Percentiles rank a stretch among this genome's conserved stretches.
Conservation (phyloP, 345 rosid genomes). For the Excoecaria agallocha region DNA sequence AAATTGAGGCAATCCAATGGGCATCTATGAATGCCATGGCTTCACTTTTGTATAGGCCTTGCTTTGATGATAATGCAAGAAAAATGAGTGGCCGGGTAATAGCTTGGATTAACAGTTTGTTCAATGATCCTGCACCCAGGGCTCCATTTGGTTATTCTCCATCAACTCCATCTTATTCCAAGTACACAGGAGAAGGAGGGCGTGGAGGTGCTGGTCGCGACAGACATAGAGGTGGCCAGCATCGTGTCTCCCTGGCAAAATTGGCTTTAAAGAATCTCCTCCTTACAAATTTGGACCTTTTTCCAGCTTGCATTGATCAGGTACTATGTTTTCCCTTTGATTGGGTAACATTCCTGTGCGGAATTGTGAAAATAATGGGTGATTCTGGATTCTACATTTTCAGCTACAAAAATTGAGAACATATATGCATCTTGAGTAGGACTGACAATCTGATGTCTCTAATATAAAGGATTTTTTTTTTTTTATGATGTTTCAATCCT, state of each 20-base stretch:
- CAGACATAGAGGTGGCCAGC: slow-evolving; percentile 81
- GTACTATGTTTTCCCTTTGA: slow-evolving; percentile 39
- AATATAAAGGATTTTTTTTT: background rate
- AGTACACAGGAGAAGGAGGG: slow-evolving; percentile 74
- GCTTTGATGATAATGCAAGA: slow-evolving; percentile 98
- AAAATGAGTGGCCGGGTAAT: slow-evolving; percentile 97
- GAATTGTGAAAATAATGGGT: slow-evolving; percentile 10
- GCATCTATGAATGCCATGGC: slow-evolving; percentile 98
- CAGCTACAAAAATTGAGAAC: background rate
- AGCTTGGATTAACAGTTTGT: slow-evolving; percentile 94
- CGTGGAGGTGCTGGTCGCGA: slow-evolving; percentile 86
- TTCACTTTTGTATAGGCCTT: slow-evolving; percentile 89
- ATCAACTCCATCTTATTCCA: slow-evolving; percentile 92
- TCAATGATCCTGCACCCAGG: slow-evolving; percentile 92
- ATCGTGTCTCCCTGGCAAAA: slow-evolving; percentile 87
- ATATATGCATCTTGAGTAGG: background rate
- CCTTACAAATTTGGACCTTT: slow-evolving; percentile 90
- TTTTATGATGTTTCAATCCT: background rate
- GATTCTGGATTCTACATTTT: slow-evolving; percentile 2
- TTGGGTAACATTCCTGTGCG: background rate
- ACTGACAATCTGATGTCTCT: slow-evolving; percentile 3
- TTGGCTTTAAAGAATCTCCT: slow-evolving; percentile 95
- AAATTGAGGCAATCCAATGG: slow-evolving; percentile 93
- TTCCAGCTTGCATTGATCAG: slow-evolving; percentile 99
- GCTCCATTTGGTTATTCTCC: slow-evolving; percentile 96